Evolutionary conservation across 345 rosid species (phyloP).

Genomic region (Durio zibethinus): DNA sequence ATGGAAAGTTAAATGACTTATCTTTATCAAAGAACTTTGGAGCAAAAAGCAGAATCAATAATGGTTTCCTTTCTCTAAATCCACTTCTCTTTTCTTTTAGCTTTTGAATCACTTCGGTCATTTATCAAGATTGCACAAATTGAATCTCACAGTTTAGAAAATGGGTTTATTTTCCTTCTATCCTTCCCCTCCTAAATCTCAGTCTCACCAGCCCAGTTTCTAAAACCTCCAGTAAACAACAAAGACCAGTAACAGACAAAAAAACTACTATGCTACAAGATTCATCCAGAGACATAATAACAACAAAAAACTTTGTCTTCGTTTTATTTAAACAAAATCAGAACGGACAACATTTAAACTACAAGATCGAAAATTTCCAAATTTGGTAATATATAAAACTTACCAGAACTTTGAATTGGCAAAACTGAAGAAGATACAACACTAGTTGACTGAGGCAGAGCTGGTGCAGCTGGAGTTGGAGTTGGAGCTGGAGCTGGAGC

Average conservation of each 20-base stretch:
- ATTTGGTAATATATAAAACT: constrained; percentile 8
- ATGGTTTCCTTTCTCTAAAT: constrained; percentile 30
- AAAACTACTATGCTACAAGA: constrained; percentile 50
- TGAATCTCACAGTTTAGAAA: constrained; percentile 19
- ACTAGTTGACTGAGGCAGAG: constrained; percentile 31
- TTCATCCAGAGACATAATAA: constrained; percentile 24
- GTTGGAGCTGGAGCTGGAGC: constrained; percentile 6
- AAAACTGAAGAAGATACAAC: constrained; percentile 43
- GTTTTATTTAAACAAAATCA: constrained; percentile 22
- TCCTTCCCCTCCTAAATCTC: neutral
- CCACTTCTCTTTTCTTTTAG: constrained; percentile 21
- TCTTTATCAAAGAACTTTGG: constrained; percentile 18
- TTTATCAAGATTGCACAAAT: constrained; percentile 24
- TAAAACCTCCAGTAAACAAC: constrained; percentile 25
- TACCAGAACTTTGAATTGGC: constrained; percentile 52
- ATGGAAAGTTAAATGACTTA: constrained; percentile 26
- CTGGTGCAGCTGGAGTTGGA: constrained; percentile 31
- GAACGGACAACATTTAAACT: constrained; percentile 32
- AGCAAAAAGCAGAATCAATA: constrained; percentile 32
- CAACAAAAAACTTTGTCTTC: constrained; percentile 16
- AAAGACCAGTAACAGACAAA: constrained; percentile 63
- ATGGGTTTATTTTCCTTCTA: neutral
- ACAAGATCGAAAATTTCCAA: constrained; percentile 15
- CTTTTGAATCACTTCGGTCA: constrained; percentile 26
- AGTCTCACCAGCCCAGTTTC: neutral